A percentile compares a stretch with the other conserved stretches of the same genome.
These are phyloP conservation scores for Neopestalotiopsis sp. DNA, from an alignment of 2,329 filamentous ascomycete genomes.

Conservation along the genomic window DNA sequence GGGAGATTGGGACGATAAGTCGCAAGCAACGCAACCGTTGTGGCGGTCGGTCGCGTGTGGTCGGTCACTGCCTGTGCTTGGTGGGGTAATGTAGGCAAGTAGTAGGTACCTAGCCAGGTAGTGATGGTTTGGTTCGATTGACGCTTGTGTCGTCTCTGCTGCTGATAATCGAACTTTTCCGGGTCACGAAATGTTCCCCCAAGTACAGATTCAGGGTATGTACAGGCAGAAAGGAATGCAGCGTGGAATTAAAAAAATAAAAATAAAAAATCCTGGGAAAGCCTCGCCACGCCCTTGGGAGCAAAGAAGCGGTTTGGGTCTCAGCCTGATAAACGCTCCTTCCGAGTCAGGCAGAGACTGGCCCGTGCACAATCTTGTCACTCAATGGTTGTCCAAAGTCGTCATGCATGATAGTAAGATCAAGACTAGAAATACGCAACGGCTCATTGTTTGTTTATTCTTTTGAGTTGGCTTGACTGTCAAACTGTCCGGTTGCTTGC, in stretches of 20 bases:
- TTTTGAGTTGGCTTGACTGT: no score
- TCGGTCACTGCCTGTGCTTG: background rate
- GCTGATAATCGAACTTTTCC: no score
- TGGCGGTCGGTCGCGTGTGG: background rate
- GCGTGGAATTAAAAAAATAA: background rate
- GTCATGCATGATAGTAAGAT: no score
- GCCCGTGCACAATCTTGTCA: background rate
- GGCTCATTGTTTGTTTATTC: background rate
- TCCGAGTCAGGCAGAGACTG: background rate
- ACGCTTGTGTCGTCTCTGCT: no score
- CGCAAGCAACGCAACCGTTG: background rate
- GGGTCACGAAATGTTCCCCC: no score
- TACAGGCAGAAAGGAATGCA: no score
- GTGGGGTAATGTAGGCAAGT: background rate
- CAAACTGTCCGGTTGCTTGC: no score
- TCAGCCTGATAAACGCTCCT: constrained; percentile 7
- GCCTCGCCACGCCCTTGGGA: background rate
- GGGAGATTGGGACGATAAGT: constrained; percentile 10
- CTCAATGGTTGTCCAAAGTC: no score
- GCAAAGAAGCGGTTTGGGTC: background rate
- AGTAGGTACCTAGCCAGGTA: background rate
- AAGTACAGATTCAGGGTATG: no score
- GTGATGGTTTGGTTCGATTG: background rate
- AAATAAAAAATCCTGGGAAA: background rate
- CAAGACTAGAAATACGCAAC: background rate